Evolutionary conservation across 2,329 filamentous ascomycete genomes (phyloP), one percentile per base, ranked within the genome.

Genomic region (Pyrenophora graminea): DNA sequence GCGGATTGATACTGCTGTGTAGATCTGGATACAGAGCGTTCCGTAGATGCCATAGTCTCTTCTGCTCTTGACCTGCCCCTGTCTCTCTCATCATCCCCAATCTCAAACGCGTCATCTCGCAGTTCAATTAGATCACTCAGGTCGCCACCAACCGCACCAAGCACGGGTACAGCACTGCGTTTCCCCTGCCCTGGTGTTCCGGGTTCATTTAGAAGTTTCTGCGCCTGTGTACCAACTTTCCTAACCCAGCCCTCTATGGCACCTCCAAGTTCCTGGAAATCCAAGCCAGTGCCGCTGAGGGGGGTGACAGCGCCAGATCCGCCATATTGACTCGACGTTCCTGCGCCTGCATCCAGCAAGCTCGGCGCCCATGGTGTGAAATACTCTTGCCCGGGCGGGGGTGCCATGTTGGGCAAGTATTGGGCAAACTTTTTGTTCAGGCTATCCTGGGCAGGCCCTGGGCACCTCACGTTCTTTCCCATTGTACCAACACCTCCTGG

Each of bases 401-500:
- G 78, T 3, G 86, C 86, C 19, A 96, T 81, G 17, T 86, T 86
- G 0, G 93, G 92, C 1, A 97, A 74, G 67, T 96, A 90, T 59
- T 90, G 88, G 21, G 85, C 89, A 47, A 94, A 87, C 78, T 93
- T 90, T 36, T 88, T 85, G 70, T 93, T 97, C 54, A 97, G 77
- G 5, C 86, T 85, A 70, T 97, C 93, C 60, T 88, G 85, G 6
- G 89, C 91, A 3, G 93, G 92, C 0, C 93, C 93, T 0, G 90
- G 90, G 10, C 83, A 84, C 45, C 85, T 84, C 27, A 90, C 85
- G 59, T 83, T 85, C 61, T 83, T 84, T 30, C 81, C 82, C 71
- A 97, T 83, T 0, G 90, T 91, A 6, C 93, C 93, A 1, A 97
- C 90, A 12, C 91, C 93, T 17, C 93, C 93, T 2, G 93, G 91